A percentile compares a stretch with the other conserved stretches of the same genome.
Evolutionary conservation across 176 grass and related monocot species (phyloP).

Genomic region (Lolium perenne): DNA sequence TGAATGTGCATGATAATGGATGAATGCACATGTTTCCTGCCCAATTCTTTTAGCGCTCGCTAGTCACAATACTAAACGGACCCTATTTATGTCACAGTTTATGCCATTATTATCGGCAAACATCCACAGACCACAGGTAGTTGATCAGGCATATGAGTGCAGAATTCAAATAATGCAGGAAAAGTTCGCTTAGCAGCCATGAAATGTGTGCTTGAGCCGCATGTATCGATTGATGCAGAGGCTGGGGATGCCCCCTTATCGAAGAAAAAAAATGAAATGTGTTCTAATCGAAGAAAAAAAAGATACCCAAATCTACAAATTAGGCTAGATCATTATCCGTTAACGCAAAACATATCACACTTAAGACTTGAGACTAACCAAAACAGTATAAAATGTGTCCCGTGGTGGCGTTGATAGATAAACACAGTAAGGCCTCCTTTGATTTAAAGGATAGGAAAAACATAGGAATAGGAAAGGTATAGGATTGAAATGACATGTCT

Average conservation of each 20-base stretch:
- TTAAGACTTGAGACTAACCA: background rate
- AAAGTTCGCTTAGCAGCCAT: background rate
- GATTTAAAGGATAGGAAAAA: no score
- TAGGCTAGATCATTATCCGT: background rate
- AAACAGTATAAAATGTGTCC: background rate
- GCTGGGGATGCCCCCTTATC: no score
- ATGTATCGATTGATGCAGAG: no score
- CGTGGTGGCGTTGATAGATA: background rate
- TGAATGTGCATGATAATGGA: background rate
- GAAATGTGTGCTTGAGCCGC: no score
- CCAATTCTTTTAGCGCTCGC: background rate
- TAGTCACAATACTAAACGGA: background rate
- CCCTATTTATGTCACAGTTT: background rate
- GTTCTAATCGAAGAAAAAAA: no score
- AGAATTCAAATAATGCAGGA: background rate
- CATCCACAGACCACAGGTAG: background rate
- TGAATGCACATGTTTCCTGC: background rate
- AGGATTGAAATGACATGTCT: no score
- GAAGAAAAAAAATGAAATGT: no score
- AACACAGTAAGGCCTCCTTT: conserved; percentile 1
- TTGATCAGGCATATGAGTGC: background rate
- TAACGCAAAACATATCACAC: conserved; percentile 9
- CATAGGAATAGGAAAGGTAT: no score
- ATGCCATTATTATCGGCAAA: background rate
- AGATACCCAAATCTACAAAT: background rate